A percentile compares a stretch with the other conserved stretches of the same genome.
These are phyloP conservation scores for Tillandsia fasciculata DNA, from an alignment of 176 grass and related monocot genomes.

Conservation along the genomic window DNA sequence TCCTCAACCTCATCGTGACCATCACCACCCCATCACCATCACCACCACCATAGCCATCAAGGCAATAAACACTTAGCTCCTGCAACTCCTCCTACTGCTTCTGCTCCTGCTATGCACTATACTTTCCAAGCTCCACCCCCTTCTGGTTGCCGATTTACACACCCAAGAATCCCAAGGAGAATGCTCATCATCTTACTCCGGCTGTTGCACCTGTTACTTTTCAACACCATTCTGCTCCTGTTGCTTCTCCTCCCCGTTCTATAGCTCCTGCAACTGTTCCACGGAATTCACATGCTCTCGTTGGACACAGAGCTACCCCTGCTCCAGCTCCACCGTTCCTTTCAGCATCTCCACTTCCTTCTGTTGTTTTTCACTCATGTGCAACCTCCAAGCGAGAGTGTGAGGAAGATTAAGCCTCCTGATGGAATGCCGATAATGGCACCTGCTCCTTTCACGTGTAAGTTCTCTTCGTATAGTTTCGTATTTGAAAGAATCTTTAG, in stretches of 20 bases:
- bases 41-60: slow-evolving; percentile 29
- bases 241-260: slow-evolving; percentile 19
- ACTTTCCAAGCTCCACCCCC: not conserved
- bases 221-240: slow-evolving; percentile 32
- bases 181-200: not conserved
- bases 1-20: slow-evolving; percentile 35
- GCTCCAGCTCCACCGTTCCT: slow-evolving; percentile 18
- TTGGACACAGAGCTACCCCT: slow-evolving; percentile 23
- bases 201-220: slow-evolving; percentile 13
- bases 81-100: slow-evolving; percentile 27
- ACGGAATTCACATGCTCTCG: slow-evolving; percentile 23
- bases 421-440: slow-evolving; percentile 27
- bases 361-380: slow-evolving; percentile 27
- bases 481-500: not conserved
- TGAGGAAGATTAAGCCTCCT: slow-evolving; percentile 9
- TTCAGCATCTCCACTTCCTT: slow-evolving; percentile 24
- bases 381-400: slow-evolving; percentile 33
- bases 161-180: slow-evolving; percentile 12
- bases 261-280: slow-evolving; percentile 13
- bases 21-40: slow-evolving; percentile 29
- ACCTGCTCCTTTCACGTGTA: slow-evolving; percentile 40
- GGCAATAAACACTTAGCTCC: slow-evolving; percentile 26
- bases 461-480: slow-evolving; percentile 24
- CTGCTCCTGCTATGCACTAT: slow-evolving; percentile 10
- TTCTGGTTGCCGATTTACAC: slow-evolving; percentile 28